Base-by-base conservation (phyloP, 345 rosid genomes). In the Acer yangbiense region DNA sequence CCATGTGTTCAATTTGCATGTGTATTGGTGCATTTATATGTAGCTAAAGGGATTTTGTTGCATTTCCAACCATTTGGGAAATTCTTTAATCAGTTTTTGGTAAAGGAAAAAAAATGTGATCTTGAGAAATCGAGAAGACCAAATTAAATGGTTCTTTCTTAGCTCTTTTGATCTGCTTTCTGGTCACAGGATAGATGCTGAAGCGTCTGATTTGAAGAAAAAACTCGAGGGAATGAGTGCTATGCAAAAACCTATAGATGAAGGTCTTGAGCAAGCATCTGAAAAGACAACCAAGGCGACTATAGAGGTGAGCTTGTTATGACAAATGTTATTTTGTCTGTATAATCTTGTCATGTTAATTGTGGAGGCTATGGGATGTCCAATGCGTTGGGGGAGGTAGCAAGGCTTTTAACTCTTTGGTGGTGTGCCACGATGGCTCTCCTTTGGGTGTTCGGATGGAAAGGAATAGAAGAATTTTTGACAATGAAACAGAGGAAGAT, bases 161-260 rank as follows among this genome's bases (percentile, higher is more conserved):
- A 65, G 55, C 32, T 73, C 71, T 32, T 64, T 64, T 85, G 29
- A 55, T 75, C 57, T 78, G 60, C 73, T 69, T 65, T 58, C 44
- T 79, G 76, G 77, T 85, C 67, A 67, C 91, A 90, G 99, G 84
- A 87, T 91, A 81, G 93, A 95, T 88, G 92, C 85, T 77, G 98
- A 95, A 91, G 87, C 90, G 72, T 82, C 71, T 68, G 74, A 76
- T 69, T 82, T 95, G 77, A 91, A 89, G 88, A 87, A 82, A 80
- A 91, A 89, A 77, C 93, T 95, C 54, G 92, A 87, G 65, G 82
- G 78, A 79, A 67, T 86, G 76, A 87, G 77, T 57, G 82, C 77
- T 78, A 81, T 84, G 18, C 79, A 29, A 58, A 87, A 77, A 70
- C 65, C 79, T 32, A 73, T 82, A 48, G 82, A 74, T 82, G 91